These are phyloP conservation scores for Solanum phureja DNA, from an alignment of 257 asterid species.

Conservation along the genomic window DNA sequence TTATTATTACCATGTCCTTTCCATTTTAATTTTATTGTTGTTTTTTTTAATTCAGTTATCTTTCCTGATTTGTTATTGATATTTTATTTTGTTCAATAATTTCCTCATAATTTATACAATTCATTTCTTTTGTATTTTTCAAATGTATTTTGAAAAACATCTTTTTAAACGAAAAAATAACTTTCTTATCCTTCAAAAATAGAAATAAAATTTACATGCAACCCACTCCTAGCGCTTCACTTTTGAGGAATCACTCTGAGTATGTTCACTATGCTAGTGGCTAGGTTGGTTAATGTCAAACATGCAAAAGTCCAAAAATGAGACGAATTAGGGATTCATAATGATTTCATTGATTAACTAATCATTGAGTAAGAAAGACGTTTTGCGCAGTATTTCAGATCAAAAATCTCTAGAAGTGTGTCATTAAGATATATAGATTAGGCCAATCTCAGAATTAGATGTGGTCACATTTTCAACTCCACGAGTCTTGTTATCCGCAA, in stretches of 20 bases:
- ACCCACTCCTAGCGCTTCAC: neutral
- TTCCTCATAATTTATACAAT: too few relatives aligned
- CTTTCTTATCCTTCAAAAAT: too few relatives aligned
- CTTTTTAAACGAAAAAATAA: too few relatives aligned
- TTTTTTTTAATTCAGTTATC: too few relatives aligned
- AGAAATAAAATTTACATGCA: too few relatives aligned
- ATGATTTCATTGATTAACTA: neutral
- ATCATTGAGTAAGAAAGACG: neutral
- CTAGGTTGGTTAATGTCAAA: neutral
- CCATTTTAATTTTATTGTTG: too few relatives aligned
- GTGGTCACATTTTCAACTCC: neutral
- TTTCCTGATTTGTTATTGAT: too few relatives aligned
- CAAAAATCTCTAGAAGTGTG: neutral
- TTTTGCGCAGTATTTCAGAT: neutral
- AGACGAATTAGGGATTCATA: neutral
- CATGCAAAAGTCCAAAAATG: neutral
- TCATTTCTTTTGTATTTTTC: too few relatives aligned
- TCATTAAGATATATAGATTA: neutral
- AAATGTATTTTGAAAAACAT: too few relatives aligned
- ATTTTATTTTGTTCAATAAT: too few relatives aligned
- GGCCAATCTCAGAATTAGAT: neutral
- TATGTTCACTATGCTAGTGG: neutral
- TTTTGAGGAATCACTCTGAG: neutral
- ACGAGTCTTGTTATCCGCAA: neutral
- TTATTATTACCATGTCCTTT: too few relatives aligned